Percentiles rank a stretch among this genome's conserved stretches.
These are phyloP conservation scores for Chlorella sorokiniana DNA, from an alignment of 139 green algal genomes.

Conservation along the genomic window DNA sequence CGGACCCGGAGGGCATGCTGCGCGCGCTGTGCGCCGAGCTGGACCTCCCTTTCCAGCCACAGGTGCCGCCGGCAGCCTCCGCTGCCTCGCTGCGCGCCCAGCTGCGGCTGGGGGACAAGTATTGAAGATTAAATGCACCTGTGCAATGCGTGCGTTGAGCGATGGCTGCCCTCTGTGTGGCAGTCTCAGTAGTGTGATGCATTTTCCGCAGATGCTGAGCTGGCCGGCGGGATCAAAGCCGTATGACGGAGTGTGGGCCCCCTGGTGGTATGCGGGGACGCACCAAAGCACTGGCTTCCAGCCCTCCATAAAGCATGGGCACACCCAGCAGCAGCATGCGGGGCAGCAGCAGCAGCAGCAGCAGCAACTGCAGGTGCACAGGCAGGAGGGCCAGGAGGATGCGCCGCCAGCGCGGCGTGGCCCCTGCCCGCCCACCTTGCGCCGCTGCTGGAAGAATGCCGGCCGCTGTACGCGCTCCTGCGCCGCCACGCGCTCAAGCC, in stretches of 20 bases:
- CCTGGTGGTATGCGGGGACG: constrained; percentile 72
- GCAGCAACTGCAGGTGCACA: not conserved
- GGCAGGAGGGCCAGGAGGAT: too few relatives aligned
- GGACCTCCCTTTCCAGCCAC: constrained; percentile 51
- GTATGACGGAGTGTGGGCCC: constrained; percentile 77
- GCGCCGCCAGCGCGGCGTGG: constrained; percentile 3
- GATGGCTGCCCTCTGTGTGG: not conserved
- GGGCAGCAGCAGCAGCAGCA: not conserved
- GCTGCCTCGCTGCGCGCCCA: too few relatives aligned
- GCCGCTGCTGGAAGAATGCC: constrained; percentile 72
- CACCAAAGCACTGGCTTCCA: constrained; percentile 59
- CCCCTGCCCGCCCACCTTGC: constrained; percentile 51
- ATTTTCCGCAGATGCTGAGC: constrained; percentile 60
- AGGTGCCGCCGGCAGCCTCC: too few relatives aligned
- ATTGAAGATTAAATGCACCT: too few relatives aligned
- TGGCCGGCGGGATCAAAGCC: constrained; percentile 72
- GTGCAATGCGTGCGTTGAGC: too few relatives aligned
- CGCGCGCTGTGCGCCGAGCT: constrained; percentile 56
- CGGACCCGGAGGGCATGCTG: constrained; percentile 61
- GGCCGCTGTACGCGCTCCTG: constrained; percentile 60
- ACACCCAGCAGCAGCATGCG: not conserved
- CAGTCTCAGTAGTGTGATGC: too few relatives aligned
- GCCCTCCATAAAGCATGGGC: not conserved
- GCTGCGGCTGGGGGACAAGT: too few relatives aligned
- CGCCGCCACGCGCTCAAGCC: constrained; percentile 41